Evolutionary conservation across 441 rosid genomes (phyloP).

Genomic region (Theobroma grandiflorum): DNA sequence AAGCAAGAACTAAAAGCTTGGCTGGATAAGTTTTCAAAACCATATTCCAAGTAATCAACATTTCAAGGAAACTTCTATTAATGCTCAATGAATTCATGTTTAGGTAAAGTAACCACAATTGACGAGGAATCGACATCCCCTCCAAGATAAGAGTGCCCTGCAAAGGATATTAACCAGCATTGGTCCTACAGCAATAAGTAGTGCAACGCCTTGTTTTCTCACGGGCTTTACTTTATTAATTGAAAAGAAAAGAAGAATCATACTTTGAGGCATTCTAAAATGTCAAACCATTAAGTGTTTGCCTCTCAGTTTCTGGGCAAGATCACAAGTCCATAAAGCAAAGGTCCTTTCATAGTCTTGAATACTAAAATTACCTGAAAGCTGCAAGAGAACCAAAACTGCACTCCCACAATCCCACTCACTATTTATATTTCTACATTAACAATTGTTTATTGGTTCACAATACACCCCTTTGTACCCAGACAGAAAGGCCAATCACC

Average conservation of each 20-base stretch:
- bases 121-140: background rate
- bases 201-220: background rate
- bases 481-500: background rate
- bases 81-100: slow-evolving; percentile 1
- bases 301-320: background rate
- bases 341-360: slow-evolving; percentile 2
- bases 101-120: background rate
- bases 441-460: background rate
- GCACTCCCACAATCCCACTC: background rate
- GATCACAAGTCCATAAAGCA: background rate
- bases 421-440: background rate
- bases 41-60: background rate
- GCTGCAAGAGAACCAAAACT: background rate
- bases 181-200: background rate
- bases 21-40: background rate
- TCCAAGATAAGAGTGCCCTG: background rate
- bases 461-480: background rate
- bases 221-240: background rate
- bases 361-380: background rate
- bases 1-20: background rate
- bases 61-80: background rate
- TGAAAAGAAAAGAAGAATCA: background rate
- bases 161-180: background rate
- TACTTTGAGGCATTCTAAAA: background rate
- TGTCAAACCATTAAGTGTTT: background rate